These are phyloP conservation scores for Adansonia rubrostipa DNA, from an alignment of 441 rosid genomes.

Conservation along the genomic window DNA sequence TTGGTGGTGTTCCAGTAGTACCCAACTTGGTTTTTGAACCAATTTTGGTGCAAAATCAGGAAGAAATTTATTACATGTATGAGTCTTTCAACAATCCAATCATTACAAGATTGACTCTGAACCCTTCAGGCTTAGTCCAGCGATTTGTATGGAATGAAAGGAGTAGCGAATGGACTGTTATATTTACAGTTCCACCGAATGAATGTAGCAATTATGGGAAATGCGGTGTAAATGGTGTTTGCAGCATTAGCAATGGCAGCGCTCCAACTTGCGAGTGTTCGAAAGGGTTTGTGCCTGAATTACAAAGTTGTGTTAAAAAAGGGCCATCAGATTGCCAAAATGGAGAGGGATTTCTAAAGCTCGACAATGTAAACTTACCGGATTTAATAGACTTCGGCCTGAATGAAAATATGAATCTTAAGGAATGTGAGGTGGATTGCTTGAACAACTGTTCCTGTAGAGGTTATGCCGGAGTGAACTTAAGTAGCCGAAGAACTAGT, in stretches of 20 bases:
- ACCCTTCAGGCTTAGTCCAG: neutral
- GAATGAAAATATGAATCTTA: neutral
- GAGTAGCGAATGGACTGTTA: neutral
- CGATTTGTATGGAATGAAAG: neutral
- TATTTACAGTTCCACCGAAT: too few relatives aligned
- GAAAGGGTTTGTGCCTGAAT: too few relatives aligned
- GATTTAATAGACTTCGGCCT: neutral
- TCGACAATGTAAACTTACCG: neutral
- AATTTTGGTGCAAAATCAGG: neutral
- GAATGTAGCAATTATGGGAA: neutral
- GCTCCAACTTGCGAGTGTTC: too few relatives aligned
- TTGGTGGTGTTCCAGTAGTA: neutral
- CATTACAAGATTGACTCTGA: neutral
- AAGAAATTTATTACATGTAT: neutral
- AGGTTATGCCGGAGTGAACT: neutral
- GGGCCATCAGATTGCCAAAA: neutral
- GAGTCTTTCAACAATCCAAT: neutral
- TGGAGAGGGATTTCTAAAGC: conserved; percentile 18
- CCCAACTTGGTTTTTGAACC: neutral
- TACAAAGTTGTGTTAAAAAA: neutral
- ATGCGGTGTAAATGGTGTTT: neutral
- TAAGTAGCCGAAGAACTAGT: neutral
- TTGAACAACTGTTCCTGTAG: neutral
- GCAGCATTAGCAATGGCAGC: neutral
- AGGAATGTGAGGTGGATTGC: neutral